These are phyloP conservation scores for Aspergillus udagawae DNA, from an alignment of 2,329 filamentous ascomycete genomes.

Conservation along the genomic window DNA sequence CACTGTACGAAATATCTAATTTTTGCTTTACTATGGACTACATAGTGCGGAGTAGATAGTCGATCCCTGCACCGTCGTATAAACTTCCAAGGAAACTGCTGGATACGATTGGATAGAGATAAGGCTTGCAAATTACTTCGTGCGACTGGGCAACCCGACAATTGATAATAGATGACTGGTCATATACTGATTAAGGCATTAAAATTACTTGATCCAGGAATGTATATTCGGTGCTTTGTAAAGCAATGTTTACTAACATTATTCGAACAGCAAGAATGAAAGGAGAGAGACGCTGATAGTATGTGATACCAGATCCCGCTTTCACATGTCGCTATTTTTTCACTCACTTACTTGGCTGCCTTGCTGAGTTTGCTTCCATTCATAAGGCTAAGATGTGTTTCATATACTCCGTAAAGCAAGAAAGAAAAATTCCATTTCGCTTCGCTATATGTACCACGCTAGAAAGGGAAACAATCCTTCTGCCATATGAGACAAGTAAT, in stretches of 20 bases:
- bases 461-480: neutral
- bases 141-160: too few species aligned
- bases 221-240: neutral
- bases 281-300: too few species aligned
- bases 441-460: neutral
- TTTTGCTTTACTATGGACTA: neutral
- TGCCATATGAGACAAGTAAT: neutral
- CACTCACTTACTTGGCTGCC: neutral
- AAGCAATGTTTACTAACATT: neutral
- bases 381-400: neutral
- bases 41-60: conserved; percentile 1
- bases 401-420: neutral
- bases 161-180: too few species aligned
- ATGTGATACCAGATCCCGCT: neutral
- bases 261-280: neutral
- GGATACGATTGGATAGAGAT: conserved; percentile 7
- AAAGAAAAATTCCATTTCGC: neutral
- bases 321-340: neutral
- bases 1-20: neutral
- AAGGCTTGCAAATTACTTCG: neutral
- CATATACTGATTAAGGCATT: neutral
- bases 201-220: neutral
- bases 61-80: neutral
- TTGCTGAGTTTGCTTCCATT: too few species aligned
- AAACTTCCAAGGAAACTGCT: neutral